A percentile compares a stretch with the other conserved stretches of the same genome.
These are phyloP conservation scores for Wolfiporia cocos DNA, from an alignment of 1,284 basidiomycete species.

Conservation along the genomic window DNA sequence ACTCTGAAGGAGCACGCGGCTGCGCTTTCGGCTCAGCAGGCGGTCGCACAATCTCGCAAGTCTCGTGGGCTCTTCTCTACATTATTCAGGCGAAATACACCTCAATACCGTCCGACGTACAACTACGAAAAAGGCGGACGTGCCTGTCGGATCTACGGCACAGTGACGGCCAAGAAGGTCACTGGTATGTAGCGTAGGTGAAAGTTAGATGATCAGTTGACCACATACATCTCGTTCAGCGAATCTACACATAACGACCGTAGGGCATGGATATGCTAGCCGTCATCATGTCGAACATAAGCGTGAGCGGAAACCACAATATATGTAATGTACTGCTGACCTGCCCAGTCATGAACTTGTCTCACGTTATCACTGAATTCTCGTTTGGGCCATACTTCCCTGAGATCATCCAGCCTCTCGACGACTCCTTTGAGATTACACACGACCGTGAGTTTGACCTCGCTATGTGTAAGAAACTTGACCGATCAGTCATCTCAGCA, in stretches of 20 bases:
- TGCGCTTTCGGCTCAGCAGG: conserved; percentile 64
- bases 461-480: neutral
- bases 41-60: conserved; percentile 60
- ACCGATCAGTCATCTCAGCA: conserved; percentile 36
- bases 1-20: conserved; percentile 63
- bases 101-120: conserved; percentile 64
- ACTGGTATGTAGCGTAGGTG: conserved; percentile 58
- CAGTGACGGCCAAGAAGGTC: conserved; percentile 83
- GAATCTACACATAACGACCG: conserved; percentile 85
- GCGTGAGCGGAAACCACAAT: too few relatives aligned
- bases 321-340: too few relatives aligned
- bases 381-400: conserved; percentile 97
- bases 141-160: conserved; percentile 85
- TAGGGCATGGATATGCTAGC: conserved; percentile 92
- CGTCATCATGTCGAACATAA: conserved; percentile 83
- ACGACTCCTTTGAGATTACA: conserved; percentile 84
- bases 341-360: conserved; percentile 85
- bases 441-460: conserved; percentile 59
- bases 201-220: too few relatives aligned
- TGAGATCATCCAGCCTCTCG: conserved; percentile 91
- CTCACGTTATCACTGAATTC: conserved; percentile 94
- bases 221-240: conserved; percentile 33
- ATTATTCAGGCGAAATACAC: conserved; percentile 38
- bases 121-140: conserved; percentile 59
- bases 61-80: conserved; percentile 64